These are phyloP conservation scores for Boletus coffeatus DNA, from an alignment of 1,284 basidiomycete genomes.

Conservation along the genomic window DNA sequence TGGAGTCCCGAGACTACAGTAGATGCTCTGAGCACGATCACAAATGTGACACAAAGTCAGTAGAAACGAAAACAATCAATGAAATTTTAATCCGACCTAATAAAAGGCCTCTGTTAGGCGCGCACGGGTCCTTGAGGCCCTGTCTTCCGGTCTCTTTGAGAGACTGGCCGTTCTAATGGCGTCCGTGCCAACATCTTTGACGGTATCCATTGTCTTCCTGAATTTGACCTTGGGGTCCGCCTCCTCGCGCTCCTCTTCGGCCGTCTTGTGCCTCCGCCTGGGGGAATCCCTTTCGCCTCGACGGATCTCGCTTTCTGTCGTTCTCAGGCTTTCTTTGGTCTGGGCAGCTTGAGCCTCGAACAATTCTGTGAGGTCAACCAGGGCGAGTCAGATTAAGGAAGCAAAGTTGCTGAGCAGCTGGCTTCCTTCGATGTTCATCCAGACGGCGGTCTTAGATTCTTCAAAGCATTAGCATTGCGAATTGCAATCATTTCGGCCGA, in stretches of 20 bases:
- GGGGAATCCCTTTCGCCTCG: slow-evolving; percentile 50
- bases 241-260: slow-evolving; percentile 35
- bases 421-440: slow-evolving; percentile 48
- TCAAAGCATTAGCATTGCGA: slow-evolving; percentile 36
- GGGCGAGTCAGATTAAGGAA: slow-evolving; percentile 53
- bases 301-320: slow-evolving; percentile 51
- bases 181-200: slow-evolving; percentile 49
- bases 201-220: slow-evolving; percentile 58
- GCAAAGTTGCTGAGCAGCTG: slow-evolving; percentile 55
- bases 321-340: slow-evolving; percentile 48
- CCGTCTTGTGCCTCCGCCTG: slow-evolving; percentile 45
- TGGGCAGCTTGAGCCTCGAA: slow-evolving; percentile 44
- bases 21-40: slow-evolving; percentile 52
- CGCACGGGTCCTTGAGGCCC: slow-evolving; percentile 35
- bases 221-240: slow-evolving; percentile 44
- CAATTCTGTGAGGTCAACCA: slow-evolving; percentile 58
- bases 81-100: slow-evolving; percentile 34
- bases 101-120: slow-evolving; percentile 47
- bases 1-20: slow-evolving; percentile 41
- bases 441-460: slow-evolving; percentile 43
- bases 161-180: slow-evolving; percentile 50
- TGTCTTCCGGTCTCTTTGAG: slow-evolving; percentile 37
- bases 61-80: too few relatives aligned
- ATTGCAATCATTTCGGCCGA: slow-evolving; percentile 45
- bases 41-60: slow-evolving; percentile 40